Base-by-base conservation (phyloP, 352 stramenopile species). In the Phytopythium chamaehyphon region DNA sequence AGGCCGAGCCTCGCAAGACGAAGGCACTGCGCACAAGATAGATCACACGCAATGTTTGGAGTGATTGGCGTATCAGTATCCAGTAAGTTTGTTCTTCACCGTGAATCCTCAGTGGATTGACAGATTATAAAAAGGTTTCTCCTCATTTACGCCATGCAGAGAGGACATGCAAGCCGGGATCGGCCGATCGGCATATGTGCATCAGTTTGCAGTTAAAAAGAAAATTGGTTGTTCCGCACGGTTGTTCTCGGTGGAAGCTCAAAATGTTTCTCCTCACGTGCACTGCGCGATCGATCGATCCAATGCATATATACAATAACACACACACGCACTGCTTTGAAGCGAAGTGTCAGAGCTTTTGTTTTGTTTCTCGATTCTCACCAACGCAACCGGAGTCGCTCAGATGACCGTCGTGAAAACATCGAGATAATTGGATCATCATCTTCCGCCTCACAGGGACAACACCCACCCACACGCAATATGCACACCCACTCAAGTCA, bases 361-460 rank as follows among this genome's bases (percentile, higher is more conserved):
- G 59, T 86, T 83, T 82, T 77, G 69, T 76, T 86, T 88, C 80
- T 90, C 80, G 78, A 90, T 70, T 93, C 59, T 91, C 82, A 88
- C 69, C 83, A 93, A 61, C 55, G 79, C 69, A 40, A 64, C 53
- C 59, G 40, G n/a, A 59, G 52, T 62, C 69, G 62, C 80, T 93
- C 80, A 93, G 83, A 90, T 86, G 83, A 93, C 83, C 83, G 83
- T 93, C 83, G 80, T 93, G 83, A 93, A 84, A 89, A 82, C 69
- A 66, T 90, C 74, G 80, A 91, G 81, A 88, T 33, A 82, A 80
- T 57, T 68, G 68, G 69, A 76, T 93, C 83, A 93, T 90, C 73
- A 86, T 87, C 67, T 79, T 93, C 72, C 78, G 61, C 64, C 35
- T 47, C 22, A 50, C 21, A 36, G 33, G 22, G 52, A 21, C 40